These are phyloP conservation scores for Kuraishia hungarica DNA, from an alignment of 805 yeast species.

Conservation along the genomic window DNA sequence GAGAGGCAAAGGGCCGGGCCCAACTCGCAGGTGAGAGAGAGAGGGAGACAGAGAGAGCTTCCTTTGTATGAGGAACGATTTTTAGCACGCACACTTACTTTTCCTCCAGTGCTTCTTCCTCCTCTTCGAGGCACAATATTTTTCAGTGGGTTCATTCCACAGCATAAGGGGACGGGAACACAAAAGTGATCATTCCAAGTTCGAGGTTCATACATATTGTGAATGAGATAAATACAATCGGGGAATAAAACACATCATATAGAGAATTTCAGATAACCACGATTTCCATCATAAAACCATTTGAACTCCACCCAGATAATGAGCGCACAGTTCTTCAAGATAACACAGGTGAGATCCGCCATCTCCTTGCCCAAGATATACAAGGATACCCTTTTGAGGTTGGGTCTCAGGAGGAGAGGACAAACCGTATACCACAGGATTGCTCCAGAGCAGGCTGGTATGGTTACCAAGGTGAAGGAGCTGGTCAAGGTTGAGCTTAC, in stretches of 20 bases:
- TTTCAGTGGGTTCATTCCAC: not conserved
- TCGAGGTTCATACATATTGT: not conserved
- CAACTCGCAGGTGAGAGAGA: too few species aligned
- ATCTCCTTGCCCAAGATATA: conserved; percentile 74
- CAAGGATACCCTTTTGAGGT: conserved; percentile 53
- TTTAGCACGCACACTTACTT: not conserved
- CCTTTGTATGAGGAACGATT: not conserved
- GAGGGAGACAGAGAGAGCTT: not conserved
- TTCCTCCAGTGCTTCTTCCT: not conserved
- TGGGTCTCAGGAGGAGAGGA: conserved; percentile 74
- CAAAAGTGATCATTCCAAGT: not conserved
- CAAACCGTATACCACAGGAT: conserved; percentile 65
- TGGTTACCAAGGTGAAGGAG: conserved; percentile 76
- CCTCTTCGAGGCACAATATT: not conserved
- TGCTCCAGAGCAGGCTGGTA: conserved; percentile 77
- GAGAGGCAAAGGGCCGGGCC: too few species aligned
- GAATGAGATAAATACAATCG: not conserved
- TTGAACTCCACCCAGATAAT: not conserved
- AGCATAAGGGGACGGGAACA: not conserved
- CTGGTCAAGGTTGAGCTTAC: conserved; percentile 74
- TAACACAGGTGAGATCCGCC: conserved; percentile 72
- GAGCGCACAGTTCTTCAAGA: conserved; percentile 32
- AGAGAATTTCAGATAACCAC: too few species aligned
- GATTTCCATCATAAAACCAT: too few species aligned
- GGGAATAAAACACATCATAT: too few species aligned